These are phyloP conservation scores for Parastagonospora avenae DNA, from an alignment of 2,329 filamentous ascomycete species.

Conservation along the genomic window DNA sequence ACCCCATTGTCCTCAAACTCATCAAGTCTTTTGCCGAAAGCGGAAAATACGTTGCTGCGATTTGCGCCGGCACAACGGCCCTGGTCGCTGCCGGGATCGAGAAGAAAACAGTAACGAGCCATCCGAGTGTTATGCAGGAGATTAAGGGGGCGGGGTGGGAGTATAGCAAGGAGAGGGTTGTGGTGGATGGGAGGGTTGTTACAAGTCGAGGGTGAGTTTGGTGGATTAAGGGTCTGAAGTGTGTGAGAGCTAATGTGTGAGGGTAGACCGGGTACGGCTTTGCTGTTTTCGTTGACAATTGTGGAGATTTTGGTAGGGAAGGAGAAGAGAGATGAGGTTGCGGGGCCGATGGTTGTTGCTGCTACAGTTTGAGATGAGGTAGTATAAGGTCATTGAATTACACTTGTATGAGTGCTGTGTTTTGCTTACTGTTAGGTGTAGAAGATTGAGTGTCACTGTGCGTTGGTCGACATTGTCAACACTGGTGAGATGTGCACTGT, in stretches of 20 bases:
- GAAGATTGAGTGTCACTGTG: too few relatives aligned
- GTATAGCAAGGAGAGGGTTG: conserved; percentile 44
- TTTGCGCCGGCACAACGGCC: conserved; percentile 48
- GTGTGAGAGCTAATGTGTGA: conserved; percentile 2
- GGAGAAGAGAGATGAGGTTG: conserved; percentile 56
- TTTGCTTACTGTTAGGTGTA: too few relatives aligned
- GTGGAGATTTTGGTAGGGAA: conserved; percentile 45
- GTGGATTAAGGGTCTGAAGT: not conserved
- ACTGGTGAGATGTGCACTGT: too few relatives aligned
- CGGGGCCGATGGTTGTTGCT: conserved; percentile 54
- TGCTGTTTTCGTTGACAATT: conserved; percentile 47
- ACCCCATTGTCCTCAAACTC: conserved; percentile 30
- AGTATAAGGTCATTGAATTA: too few relatives aligned
- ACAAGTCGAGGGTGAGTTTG: conserved; percentile 43
- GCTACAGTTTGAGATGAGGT: conserved; percentile 20
- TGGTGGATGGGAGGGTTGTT: conserved; percentile 42
- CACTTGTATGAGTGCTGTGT: too few relatives aligned
- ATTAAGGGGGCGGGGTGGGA: conserved; percentile 39
- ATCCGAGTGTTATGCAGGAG: conserved; percentile 45
- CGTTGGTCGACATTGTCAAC: too few relatives aligned
- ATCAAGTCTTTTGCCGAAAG: conserved; percentile 35
- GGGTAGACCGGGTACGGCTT: conserved; percentile 45
- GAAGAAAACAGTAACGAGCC: conserved; percentile 38
- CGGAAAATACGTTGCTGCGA: conserved; percentile 42
- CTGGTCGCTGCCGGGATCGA: conserved; percentile 37